phyloP scores from a whole-genome alignment of 2,329 filamentous ascomycete genomes.

The Nannizziopsis arthrosporioides region DNA sequence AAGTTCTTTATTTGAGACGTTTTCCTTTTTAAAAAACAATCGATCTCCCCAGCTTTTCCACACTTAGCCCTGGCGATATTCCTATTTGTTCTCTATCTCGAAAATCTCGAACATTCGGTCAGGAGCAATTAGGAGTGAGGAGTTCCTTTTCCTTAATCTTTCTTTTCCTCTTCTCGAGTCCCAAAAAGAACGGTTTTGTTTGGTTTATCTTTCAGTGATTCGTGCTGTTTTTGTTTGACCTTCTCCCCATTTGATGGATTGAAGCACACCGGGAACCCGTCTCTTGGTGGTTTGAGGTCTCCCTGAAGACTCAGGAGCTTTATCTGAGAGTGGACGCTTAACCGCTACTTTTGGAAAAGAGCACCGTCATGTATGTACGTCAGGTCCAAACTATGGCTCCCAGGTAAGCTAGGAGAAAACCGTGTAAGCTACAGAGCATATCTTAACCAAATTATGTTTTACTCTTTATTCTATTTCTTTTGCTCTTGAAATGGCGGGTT shows the following conservation, averaged over 20 bases:
- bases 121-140: slow-evolving; percentile 11
- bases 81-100: slow-evolving; percentile 4
- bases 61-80: background rate
- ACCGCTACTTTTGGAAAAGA: too few relatives aligned
- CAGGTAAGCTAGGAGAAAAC: too few relatives aligned
- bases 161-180: too few relatives aligned
- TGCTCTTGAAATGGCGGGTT: too few relatives aligned
- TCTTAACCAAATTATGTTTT: too few relatives aligned
- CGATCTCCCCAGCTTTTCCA: background rate
- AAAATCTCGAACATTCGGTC: slow-evolving; percentile 8
- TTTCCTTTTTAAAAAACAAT: background rate
- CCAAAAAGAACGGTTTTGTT: slow-evolving; percentile 1
- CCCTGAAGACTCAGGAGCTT: too few relatives aligned
- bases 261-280: background rate
- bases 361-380: too few relatives aligned
- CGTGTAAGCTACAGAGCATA: too few relatives aligned
- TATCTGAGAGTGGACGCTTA: too few relatives aligned
- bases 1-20: background rate
- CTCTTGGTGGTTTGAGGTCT: too few relatives aligned
- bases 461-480: too few relatives aligned
- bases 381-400: too few relatives aligned
- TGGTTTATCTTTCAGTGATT: background rate
- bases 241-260: background rate
- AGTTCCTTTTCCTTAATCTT: slow-evolving; percentile 5
- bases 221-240: background rate